phyloP scores from a whole-genome alignment of 352 stramenopile species.

The Phytophthora pseudosyringae region DNA sequence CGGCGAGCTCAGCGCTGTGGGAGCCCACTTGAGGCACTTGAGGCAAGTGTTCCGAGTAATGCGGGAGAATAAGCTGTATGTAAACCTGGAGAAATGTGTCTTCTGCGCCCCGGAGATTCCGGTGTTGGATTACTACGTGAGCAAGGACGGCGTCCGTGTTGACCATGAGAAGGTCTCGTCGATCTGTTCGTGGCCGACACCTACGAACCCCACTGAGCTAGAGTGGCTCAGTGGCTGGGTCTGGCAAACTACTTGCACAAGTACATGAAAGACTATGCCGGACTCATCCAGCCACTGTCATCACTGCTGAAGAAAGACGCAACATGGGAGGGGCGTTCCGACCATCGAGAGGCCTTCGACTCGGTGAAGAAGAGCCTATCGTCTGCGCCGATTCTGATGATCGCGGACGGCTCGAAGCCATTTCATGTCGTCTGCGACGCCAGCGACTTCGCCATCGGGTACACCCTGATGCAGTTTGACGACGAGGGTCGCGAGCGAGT shows the following conservation, averaged over 20 bases:
- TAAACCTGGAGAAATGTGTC: background rate
- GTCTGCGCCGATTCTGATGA: too few species aligned
- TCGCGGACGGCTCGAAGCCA: background rate
- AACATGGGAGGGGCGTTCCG: background rate
- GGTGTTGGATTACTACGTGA: too few species aligned
- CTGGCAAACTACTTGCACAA: too few species aligned
- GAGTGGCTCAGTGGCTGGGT: too few species aligned
- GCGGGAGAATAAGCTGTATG: background rate
- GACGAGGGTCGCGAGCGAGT: background rate
- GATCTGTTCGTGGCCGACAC: too few species aligned
- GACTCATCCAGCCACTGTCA: too few species aligned
- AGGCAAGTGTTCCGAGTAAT: background rate
- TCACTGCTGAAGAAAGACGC: background rate
- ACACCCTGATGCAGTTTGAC: background rate
- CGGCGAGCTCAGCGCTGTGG: background rate
- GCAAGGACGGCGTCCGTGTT: too few species aligned
- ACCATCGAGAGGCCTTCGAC: slow-evolving; percentile 18
- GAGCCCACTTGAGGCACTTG: background rate
- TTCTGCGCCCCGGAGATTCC: background rate
- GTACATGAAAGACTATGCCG: too few species aligned
- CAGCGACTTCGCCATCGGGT: background rate
- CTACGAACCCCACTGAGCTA: too few species aligned
- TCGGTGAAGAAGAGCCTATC: too few species aligned
- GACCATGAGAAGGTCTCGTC: too few species aligned
- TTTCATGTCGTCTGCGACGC: slow-evolving; percentile 15